A percentile compares a stretch with the other conserved stretches of the same genome.
Evolutionary conservation across 306 rosid genomes (phyloP).

Genomic region (Rosa lucieae): DNA sequence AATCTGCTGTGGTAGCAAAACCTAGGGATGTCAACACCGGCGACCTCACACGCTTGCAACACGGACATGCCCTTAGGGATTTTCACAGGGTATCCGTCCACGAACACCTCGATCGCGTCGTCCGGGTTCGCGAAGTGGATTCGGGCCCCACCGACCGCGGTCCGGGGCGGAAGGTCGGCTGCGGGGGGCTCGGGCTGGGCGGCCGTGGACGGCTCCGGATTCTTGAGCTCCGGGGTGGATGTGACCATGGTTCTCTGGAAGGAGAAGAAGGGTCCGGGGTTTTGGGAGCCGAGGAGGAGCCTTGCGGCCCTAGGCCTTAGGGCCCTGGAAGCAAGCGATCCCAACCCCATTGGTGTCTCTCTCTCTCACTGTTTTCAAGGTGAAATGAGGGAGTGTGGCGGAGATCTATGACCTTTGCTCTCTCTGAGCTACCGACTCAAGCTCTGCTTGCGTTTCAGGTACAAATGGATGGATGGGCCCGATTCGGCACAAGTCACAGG

Average conservation of each 20-base stretch:
- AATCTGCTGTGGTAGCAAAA: constrained; percentile 92
- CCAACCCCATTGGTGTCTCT: constrained; percentile 63
- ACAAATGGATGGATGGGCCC: no score
- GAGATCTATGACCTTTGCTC: no score
- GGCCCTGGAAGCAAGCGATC: constrained; percentile 73
- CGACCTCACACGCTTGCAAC: constrained; percentile 94
- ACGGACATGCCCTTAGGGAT: constrained; percentile 94
- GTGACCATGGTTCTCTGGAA: constrained; percentile 48
- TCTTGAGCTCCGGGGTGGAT: constrained; percentile 74
- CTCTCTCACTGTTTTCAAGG: no score
- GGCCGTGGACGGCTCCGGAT: constrained; percentile 59
- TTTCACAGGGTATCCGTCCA: constrained; percentile 89
- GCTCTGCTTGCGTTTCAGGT: no score
- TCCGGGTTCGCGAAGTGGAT: constrained; percentile 75
- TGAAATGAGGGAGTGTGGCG: no score
- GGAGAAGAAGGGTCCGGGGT: not conserved
- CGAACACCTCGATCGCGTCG: constrained; percentile 90
- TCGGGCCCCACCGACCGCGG: constrained; percentile 76
- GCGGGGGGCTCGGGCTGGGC: constrained; percentile 32
- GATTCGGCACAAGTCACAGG: no score
- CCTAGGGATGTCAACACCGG: constrained; percentile 92
- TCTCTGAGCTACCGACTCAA: no score
- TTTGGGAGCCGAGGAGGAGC: constrained; percentile 26
- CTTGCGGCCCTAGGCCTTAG: constrained; percentile 59
- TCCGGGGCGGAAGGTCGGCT: constrained; percentile 52